Conservation (phyloP, 2,329 filamentous ascomycete genomes). For the Amauroascus niger region DNA sequence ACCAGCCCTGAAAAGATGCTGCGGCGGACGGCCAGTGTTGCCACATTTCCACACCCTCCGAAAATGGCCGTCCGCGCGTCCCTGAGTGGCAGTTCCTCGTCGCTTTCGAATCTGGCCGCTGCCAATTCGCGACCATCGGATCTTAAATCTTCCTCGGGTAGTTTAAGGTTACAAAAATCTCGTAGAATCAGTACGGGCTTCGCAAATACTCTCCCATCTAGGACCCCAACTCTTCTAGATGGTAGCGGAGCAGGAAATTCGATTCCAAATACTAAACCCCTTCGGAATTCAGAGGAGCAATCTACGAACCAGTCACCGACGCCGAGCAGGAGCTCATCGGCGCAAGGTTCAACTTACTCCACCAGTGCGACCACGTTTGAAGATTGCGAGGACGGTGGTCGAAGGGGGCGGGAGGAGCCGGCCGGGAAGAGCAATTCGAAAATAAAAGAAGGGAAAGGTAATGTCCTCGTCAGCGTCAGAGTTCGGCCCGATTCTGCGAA, state of each 20-base stretch:
- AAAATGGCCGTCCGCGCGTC: constrained; percentile 53
- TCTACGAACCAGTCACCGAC: constrained; percentile 72
- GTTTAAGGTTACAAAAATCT: constrained; percentile 44
- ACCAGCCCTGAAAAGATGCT: constrained; percentile 55
- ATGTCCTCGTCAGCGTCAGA: constrained; percentile 89
- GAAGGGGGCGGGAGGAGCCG: constrained; percentile 24
- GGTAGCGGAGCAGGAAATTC: constrained; percentile 68
- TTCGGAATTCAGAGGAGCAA: constrained; percentile 62
- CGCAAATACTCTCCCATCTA: constrained; percentile 40
- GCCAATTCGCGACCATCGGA: constrained; percentile 31
- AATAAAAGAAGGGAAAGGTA: constrained; percentile 70
- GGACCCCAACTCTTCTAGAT: constrained; percentile 66
- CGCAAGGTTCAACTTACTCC: constrained; percentile 74
- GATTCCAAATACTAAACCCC: constrained; percentile 50
- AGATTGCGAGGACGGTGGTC: constrained; percentile 53
- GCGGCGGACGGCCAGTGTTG: constrained; percentile 85
- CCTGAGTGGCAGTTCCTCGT: constrained; percentile 29
- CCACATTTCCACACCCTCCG: constrained; percentile 84
- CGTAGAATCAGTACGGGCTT: constrained; percentile 48
- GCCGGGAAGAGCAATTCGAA: constrained; percentile 25
- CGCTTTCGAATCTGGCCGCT: constrained; percentile 16
- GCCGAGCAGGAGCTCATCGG: constrained; percentile 83
- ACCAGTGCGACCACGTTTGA: constrained; percentile 85
- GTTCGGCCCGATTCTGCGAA: constrained; percentile 71
- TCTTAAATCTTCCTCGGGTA: constrained; percentile 34